A percentile compares a stretch with the other conserved stretches of the same genome.
Conservation (phyloP, 192 early-diverging fungal species). For the Linnemannia hyalina region DNA sequence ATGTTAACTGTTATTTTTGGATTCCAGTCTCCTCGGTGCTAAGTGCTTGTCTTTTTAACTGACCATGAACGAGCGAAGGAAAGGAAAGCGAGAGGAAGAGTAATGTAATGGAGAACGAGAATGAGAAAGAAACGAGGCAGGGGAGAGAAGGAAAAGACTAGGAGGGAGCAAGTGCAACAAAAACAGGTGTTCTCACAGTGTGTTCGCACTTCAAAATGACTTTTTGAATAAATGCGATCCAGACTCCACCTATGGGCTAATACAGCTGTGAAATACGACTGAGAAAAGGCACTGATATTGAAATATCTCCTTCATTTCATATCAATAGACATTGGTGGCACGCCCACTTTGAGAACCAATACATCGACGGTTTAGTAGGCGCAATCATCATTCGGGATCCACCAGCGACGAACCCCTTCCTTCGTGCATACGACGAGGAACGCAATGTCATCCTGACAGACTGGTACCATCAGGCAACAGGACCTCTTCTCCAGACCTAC, state of each 20-base stretch:
- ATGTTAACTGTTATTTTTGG: constrained; percentile 1
- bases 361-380: constrained; percentile 58
- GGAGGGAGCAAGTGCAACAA: background rate
- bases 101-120: too few species aligned
- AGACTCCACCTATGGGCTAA: too few species aligned
- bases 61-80: background rate
- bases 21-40: constrained; percentile 17
- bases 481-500: constrained; percentile 15
- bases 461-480: constrained; percentile 59
- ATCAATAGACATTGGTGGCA: constrained; percentile 61
- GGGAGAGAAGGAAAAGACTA: too few species aligned
- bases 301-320: background rate
- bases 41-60: background rate
- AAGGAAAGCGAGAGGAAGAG: too few species aligned
- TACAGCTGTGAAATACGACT: too few species aligned
- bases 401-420: constrained; percentile 48
- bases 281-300: background rate
- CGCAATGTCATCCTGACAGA: constrained; percentile 49
- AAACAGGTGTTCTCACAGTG: too few species aligned
- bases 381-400: constrained; percentile 56
- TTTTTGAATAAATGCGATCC: too few species aligned
- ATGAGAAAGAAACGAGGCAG: too few species aligned
- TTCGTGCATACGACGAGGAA: constrained; percentile 59
- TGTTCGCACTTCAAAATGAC: too few species aligned
- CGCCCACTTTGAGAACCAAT: constrained; percentile 59